Percentiles rank a stretch among this genome's conserved stretches.
Conservation (phyloP, 2,329 filamentous ascomycete species). For the Aspergillaceae sp. region DNA sequence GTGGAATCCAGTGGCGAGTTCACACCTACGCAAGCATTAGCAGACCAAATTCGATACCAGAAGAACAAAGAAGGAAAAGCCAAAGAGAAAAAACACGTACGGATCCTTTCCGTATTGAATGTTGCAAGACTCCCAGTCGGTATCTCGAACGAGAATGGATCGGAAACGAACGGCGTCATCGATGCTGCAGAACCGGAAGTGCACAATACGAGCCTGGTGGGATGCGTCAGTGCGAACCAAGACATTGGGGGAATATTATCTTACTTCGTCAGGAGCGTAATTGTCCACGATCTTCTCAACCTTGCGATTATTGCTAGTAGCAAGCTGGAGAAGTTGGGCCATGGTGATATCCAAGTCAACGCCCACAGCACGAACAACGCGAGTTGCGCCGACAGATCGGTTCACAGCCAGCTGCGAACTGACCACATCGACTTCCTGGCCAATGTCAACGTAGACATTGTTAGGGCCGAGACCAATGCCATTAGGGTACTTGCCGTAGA, state of each 20-base stretch:
- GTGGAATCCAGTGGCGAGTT: constrained; percentile 13
- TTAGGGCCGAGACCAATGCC: constrained; percentile 28
- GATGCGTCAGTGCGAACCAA: not conserved
- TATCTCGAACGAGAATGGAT: constrained; percentile 27
- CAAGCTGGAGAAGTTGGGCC: constrained; percentile 29
- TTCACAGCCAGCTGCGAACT: constrained; percentile 35
- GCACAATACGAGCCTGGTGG: constrained; percentile 33
- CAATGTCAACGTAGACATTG: constrained; percentile 31
- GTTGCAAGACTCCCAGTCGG: constrained; percentile 41
- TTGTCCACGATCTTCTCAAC: constrained; percentile 39
- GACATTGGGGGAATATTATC: constrained; percentile 6
- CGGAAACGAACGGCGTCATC: constrained; percentile 40
- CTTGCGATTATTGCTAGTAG: constrained; percentile 31
- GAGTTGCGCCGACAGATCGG: constrained; percentile 34
- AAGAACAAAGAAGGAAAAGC: not conserved
- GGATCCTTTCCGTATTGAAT: constrained; percentile 39
- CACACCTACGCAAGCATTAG: constrained; percentile 12
- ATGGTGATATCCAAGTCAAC: constrained; percentile 34
- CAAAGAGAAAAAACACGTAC: constrained; percentile 11
- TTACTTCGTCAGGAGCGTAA: constrained; percentile 34
- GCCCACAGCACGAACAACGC: constrained; percentile 39
- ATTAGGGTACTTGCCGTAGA: constrained; percentile 27
- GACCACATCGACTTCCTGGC: constrained; percentile 31
- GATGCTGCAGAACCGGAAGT: constrained; percentile 43
- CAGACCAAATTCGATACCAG: not conserved